Evolutionary conservation across 176 grass and related monocot species (phyloP).

Genomic region (Stipa capillata): DNA sequence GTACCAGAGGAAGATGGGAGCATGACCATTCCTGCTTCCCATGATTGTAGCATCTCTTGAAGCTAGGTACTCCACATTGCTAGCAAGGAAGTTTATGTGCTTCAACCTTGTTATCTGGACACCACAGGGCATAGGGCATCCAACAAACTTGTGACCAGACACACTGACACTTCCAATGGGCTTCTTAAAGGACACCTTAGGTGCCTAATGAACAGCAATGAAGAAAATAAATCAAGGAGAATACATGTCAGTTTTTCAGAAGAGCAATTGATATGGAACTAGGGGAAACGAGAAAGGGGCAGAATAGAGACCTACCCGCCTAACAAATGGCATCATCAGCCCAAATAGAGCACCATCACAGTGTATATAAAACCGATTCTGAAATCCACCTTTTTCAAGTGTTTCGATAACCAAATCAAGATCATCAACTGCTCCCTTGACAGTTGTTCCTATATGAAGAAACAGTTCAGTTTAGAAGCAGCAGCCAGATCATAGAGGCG

Average conservation of each 20-base stretch:
- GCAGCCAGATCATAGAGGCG: neutral
- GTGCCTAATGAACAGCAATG: slow-evolving; percentile 31
- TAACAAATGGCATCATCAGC: slow-evolving; percentile 69
- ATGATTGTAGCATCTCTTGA: slow-evolving; percentile 62
- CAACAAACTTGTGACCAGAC: slow-evolving; percentile 62
- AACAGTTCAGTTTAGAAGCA: neutral
- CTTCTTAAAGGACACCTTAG: slow-evolving; percentile 61
- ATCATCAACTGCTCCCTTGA: slow-evolving; percentile 77
- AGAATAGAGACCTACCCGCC: slow-evolving; percentile 27
- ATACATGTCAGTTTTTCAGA: neutral
- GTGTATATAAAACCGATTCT: slow-evolving; percentile 58
- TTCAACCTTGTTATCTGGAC: slow-evolving; percentile 49
- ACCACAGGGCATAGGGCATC: slow-evolving; percentile 68
- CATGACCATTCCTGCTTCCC: slow-evolving; percentile 45
- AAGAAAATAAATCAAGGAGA: neutral
- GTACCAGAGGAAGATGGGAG: slow-evolving; percentile 60
- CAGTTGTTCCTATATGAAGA: slow-evolving; percentile 40
- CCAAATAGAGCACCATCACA: slow-evolving; percentile 73
- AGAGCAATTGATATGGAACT: neutral
- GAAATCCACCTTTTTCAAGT: slow-evolving; percentile 48
- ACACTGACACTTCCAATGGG: slow-evolving; percentile 57
- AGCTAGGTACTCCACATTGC: slow-evolving; percentile 60
- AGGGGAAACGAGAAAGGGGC: neutral
- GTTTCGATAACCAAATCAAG: slow-evolving; percentile 55
- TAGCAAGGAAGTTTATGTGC: slow-evolving; percentile 50